Evolutionary conservation across 768 basidiomycete species (phyloP).

Genomic region (Gelatoporia subvermispora): DNA sequence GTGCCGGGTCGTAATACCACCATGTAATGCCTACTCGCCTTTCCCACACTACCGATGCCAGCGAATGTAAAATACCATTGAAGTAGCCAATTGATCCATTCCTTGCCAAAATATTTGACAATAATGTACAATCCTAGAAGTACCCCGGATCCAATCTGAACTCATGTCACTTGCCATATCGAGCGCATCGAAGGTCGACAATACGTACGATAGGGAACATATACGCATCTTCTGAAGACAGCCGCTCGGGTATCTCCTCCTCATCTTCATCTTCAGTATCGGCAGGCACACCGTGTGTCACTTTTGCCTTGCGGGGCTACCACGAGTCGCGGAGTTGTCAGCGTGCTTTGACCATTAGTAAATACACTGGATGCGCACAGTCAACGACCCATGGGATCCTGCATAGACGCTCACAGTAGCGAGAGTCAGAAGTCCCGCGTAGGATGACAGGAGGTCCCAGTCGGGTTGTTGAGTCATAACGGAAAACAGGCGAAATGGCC

Average conservation of each 20-base stretch:
- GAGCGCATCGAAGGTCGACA: background rate
- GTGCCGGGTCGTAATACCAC: background rate
- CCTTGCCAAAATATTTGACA: slow-evolving; percentile 71
- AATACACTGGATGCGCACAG: slow-evolving; percentile 38
- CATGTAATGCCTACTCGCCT: slow-evolving; percentile 35
- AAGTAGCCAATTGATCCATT: slow-evolving; percentile 80
- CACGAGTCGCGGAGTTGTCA: background rate
- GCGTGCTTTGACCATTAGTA: too few species aligned
- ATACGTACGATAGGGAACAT: slow-evolving; percentile 66
- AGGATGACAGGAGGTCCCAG: slow-evolving; percentile 63
- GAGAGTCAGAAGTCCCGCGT: slow-evolving; percentile 60
- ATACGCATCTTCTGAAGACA: slow-evolving; percentile 70
- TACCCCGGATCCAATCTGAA: slow-evolving; percentile 62
- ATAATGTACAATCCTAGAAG: slow-evolving; percentile 66
- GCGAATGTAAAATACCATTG: slow-evolving; percentile 70
- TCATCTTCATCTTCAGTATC: slow-evolving; percentile 52
- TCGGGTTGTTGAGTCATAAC: slow-evolving; percentile 26
- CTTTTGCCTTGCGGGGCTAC: slow-evolving; percentile 13
- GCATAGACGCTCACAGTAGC: slow-evolving; percentile 65
- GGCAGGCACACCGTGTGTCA: slow-evolving; percentile 15
- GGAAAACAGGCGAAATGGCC: background rate
- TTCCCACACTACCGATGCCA: slow-evolving; percentile 65
- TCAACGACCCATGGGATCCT: slow-evolving; percentile 65
- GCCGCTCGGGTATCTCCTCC: slow-evolving; percentile 52
- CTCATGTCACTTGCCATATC: background rate